Evolutionary conservation across 2,329 filamentous ascomycete species (phyloP), one percentile per base, ranked within the genome.

Genomic region (Cordyceps militaris): DNA sequence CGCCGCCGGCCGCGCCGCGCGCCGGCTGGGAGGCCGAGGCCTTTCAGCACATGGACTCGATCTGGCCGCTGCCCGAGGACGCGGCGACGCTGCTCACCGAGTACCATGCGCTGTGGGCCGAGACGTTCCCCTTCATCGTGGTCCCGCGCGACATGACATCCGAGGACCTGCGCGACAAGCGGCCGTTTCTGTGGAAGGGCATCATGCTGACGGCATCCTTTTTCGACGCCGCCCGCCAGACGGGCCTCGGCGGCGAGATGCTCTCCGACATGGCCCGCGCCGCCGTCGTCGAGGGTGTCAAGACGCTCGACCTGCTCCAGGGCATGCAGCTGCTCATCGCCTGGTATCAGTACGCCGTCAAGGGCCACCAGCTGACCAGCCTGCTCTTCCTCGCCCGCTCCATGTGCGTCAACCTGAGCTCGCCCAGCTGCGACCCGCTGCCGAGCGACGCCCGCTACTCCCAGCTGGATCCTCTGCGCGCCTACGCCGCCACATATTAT

Each of bases 401-500:
- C 6, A 72, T 79, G 63, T 76, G 74, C 54, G 66, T 75, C 3
- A 74, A 70, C 38, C 64, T 79, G 10, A 72, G 70, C 9, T 71
- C 73, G 56, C 44, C 58, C 51, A 42, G 50, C 61, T 63, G 65
- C 48, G 69, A 76, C 49, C 62, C 65, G 0, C 63, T 66, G 40
- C 61, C 62, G 3, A 57, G 62, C 16, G 64, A 63, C 59, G 23
- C 63, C 14, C 64, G 62, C 28, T 69, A 67, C 43, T 61, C 63
- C 1, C 67, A 67, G 23, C 61, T 79, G 10, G 76, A 80, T 57
- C 66, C 73, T 47, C 73, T 79, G 67, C 70, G 79, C 46, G 76
- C 77, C 0, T 79, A 77, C 63, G 71, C 72, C 0, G 78, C 76
- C 2, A 76, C 75, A 4, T 81, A 79, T 59, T 81, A 80, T 56